Conservation (phyloP, 768 basidiomycete genomes). For the Lentinula raphanica region DNA sequence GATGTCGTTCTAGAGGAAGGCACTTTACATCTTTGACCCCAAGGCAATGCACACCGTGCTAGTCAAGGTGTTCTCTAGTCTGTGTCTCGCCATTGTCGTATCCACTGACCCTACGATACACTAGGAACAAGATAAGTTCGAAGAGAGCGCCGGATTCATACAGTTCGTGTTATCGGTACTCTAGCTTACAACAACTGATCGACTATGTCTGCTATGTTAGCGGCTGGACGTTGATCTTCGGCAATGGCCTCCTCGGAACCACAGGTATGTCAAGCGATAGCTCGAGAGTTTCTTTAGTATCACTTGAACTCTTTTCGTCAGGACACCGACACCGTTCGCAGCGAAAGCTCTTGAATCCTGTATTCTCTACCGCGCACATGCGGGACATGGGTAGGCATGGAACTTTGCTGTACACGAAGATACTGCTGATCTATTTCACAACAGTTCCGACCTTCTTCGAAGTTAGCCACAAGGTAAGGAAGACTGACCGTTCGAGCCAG, state of each 20-base stretch:
- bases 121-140: background rate
- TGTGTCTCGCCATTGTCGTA: too few relatives aligned
- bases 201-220: too few relatives aligned
- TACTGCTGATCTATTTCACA: too few relatives aligned
- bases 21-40: constrained; percentile 3
- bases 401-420: too few relatives aligned
- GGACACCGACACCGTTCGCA: constrained; percentile 25
- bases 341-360: constrained; percentile 30
- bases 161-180: too few relatives aligned
- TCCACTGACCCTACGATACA: too few relatives aligned
- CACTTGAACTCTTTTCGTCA: too few relatives aligned
- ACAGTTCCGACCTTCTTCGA: constrained; percentile 1
- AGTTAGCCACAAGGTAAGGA: constrained; percentile 4
- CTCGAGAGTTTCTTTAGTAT: background rate
- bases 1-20: background rate
- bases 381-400: constrained; percentile 22
- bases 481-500: background rate
- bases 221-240: too few relatives aligned
- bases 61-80: constrained; percentile 2
- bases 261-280: background rate
- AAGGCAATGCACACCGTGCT: constrained; percentile 2
- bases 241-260: background rate
- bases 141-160: too few relatives aligned
- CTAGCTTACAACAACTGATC: too few relatives aligned
- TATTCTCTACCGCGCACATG: constrained; percentile 29